Base-by-base conservation (phyloP, 176 grass and related monocot genomes). In the Themeda triandra region DNA sequence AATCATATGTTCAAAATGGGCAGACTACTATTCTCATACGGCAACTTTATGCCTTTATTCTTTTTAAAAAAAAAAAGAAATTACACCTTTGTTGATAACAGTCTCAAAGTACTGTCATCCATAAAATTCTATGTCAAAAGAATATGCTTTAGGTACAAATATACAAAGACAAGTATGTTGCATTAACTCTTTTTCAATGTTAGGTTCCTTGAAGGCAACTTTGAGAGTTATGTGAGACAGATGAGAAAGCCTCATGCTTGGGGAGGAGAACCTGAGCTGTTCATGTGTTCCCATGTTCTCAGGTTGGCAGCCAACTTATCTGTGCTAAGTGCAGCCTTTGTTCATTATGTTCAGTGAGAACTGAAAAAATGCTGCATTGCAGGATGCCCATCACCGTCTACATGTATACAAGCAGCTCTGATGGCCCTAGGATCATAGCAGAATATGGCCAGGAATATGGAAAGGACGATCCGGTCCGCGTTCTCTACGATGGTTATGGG, bases 221-320 rank as follows among this genome's bases (percentile, higher is more conserved):
- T 99, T 44, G 96, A 99, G 69, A 87, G 83, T 69, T 99, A 99
- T 82, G 91, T 96, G 51, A 92, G 25, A 6, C 92, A 82, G 88
- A 99, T 99, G 60, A 94, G 96, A 74, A 92, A 92, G 59, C 91
- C 93, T 70, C 91, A 99, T 77, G 90, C 87, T 69, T 96, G 96
- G 96, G 96, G 96, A 63, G 93, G 93, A 48, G 96, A 99, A 67
- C 93, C 96, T 41, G 96, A 99, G 49, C 63, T 94, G 66, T 75
- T 99, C 31, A 99, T 99, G 93, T 99, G 93, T 82, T 94, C 93
- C 17, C 96, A 99, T 85, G 96, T 99, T 84, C 93, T 99, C 66
- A 48, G 59, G 96, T 99, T 77, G 69, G 78, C 25, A 1, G 15
- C 25, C 25, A 69, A 21, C 73, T 28, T 84, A 35, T 45, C 10